Evolutionary conservation across 371 early-diverging fungal genomes (phyloP).

Genomic region (Massospora cicadina): DNA sequence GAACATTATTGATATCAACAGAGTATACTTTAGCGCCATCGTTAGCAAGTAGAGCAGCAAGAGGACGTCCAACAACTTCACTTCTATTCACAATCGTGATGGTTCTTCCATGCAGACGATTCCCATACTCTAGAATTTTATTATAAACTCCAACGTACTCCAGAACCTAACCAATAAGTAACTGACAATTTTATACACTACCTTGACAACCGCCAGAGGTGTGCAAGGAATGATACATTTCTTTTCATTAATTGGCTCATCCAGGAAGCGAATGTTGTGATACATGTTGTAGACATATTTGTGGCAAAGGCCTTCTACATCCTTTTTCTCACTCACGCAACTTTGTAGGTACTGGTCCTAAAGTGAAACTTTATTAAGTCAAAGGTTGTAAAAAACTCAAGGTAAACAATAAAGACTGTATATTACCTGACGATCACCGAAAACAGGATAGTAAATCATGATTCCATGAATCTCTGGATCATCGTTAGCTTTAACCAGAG

Average conservation of each 20-base stretch:
- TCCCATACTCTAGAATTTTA: conserved; percentile 70
- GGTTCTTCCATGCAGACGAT: conserved; percentile 84
- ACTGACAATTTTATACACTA: conserved; percentile 15
- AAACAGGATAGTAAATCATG: conserved; percentile 91
- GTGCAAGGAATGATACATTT: conserved; percentile 95
- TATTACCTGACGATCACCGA: conserved; percentile 64
- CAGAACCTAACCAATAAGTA: conserved; percentile 32
- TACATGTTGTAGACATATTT: conserved; percentile 87
- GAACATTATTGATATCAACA: conserved; percentile 76
- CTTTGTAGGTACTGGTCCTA: conserved; percentile 86
- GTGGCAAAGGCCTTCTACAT: conserved; percentile 91
- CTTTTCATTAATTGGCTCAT: conserved; percentile 43
- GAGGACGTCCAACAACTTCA: conserved; percentile 92
- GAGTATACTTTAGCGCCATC: conserved; percentile 94
- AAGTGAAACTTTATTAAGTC: conserved; percentile 1
- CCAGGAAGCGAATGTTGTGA: conserved; percentile 83
- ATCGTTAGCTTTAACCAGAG: conserved; percentile 71
- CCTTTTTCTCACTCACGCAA: conserved; percentile 70
- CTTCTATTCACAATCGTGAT: conserved; percentile 87
- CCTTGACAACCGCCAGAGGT: conserved; percentile 85
- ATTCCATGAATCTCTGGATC: conserved; percentile 74
- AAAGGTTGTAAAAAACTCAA: neutral
- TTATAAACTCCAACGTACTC: conserved; percentile 90
- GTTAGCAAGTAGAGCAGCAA: conserved; percentile 93
- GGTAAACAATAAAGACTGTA: neutral